A percentile compares a stretch with the other conserved stretches of the same genome.
phyloP scores from a whole-genome alignment of 1,139 yeast species.

The Taiozyma sp. region DNA sequence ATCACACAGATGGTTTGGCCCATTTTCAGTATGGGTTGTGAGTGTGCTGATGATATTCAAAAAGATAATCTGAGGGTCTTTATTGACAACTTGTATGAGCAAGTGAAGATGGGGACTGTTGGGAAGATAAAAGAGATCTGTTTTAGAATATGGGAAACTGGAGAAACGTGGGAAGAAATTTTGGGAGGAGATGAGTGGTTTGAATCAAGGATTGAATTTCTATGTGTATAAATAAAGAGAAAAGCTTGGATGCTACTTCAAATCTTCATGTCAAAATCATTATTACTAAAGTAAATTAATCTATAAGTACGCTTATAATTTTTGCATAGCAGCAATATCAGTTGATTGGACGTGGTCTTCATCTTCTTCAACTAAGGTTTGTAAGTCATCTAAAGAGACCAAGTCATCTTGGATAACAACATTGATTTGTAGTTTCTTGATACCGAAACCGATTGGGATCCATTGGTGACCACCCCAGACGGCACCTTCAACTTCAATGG shows the following conservation, averaged over 20 bases:
- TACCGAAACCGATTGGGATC: constrained; percentile 98
- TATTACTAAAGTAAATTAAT: not conserved
- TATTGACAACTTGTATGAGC: constrained; percentile 37
- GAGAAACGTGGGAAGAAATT: constrained; percentile 35
- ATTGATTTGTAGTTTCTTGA: constrained; percentile 98
- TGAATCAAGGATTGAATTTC: constrained; percentile 41
- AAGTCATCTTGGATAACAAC: constrained; percentile 95
- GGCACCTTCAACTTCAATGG: constrained; percentile 85
- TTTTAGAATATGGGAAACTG: constrained; percentile 38
- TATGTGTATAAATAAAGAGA: constrained; percentile 29
- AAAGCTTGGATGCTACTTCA: no score
- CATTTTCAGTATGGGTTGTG: constrained; percentile 41
- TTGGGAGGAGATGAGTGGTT: constrained; percentile 38
- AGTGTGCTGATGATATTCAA: constrained; percentile 31
- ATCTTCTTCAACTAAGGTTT: constrained; percentile 79
- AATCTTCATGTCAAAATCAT: not conserved
- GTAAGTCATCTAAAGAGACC: constrained; percentile 90
- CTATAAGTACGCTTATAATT: constrained; percentile 47
- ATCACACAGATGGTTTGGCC: constrained; percentile 62
- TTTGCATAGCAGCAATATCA: constrained; percentile 97
- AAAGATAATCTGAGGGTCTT: constrained; percentile 26
- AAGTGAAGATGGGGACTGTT: constrained; percentile 48
- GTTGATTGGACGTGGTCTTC: constrained; percentile 99
- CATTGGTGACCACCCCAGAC: constrained; percentile 98
- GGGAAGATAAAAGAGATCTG: constrained; percentile 35